Conservation (phyloP, 768 basidiomycete species). For the Lentinus tigrinus region DNA sequence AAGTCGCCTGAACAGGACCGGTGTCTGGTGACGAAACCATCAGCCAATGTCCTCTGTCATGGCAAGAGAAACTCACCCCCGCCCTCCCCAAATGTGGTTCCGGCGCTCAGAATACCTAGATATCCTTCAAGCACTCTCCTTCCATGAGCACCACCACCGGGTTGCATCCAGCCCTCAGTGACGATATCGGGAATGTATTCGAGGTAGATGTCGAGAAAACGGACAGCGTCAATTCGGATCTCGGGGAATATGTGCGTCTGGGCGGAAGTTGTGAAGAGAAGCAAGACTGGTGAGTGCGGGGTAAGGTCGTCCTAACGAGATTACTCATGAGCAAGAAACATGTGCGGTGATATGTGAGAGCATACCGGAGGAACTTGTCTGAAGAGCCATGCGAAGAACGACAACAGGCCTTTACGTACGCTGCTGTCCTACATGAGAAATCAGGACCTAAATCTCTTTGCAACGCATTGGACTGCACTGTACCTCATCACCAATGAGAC, state of each 20-base stretch:
- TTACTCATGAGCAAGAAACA: neutral
- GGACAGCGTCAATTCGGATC: constrained; percentile 86
- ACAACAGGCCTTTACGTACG: constrained; percentile 71
- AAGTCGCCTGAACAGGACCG: constrained; percentile 44
- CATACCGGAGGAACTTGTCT: constrained; percentile 58
- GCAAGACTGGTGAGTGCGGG: constrained; percentile 73
- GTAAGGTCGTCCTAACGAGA: constrained; percentile 56
- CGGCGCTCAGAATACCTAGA: constrained; percentile 72
- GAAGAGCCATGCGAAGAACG: constrained; percentile 74
- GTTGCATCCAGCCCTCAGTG: constrained; percentile 63
- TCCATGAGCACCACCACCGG: constrained; percentile 48
- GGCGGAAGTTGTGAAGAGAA: constrained; percentile 87
- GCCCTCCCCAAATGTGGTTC: constrained; percentile 57
- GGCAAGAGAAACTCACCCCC: constrained; percentile 41
- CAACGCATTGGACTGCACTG: too few species aligned
- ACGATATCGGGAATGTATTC: constrained; percentile 67
- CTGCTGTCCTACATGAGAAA: constrained; percentile 58
- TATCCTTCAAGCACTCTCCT: constrained; percentile 75
- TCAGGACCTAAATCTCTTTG: too few species aligned
- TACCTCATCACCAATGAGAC: constrained; percentile 83
- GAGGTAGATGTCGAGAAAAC: constrained; percentile 74
- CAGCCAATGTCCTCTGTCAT: neutral
- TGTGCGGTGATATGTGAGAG: neutral
- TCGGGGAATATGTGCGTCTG: constrained; percentile 96
- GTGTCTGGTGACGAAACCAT: constrained; percentile 20